Percentiles rank a stretch among this genome's conserved stretches.
Conservation (phyloP, 2,329 filamentous ascomycete genomes). For the Colletotrichum plurivorum region DNA sequence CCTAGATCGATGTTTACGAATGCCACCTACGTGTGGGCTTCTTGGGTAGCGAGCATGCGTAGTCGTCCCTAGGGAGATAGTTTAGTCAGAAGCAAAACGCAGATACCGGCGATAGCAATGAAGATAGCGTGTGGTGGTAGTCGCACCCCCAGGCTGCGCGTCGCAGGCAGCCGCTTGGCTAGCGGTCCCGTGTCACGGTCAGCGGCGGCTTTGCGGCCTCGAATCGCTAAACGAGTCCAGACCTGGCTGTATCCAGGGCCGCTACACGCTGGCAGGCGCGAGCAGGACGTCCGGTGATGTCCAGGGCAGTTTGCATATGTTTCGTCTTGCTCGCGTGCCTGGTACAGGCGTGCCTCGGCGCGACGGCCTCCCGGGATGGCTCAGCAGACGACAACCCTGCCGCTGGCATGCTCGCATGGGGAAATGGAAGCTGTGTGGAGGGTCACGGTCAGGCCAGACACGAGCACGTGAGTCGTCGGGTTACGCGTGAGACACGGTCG, state of each 20-base stretch:
- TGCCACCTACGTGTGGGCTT: too few relatives aligned
- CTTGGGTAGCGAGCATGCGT: too few relatives aligned
- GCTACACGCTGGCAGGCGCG: background rate
- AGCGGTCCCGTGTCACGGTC: slow-evolving; percentile 13
- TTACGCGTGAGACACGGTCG: slow-evolving; percentile 4
- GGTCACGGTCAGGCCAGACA: slow-evolving; percentile 1
- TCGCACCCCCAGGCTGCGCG: too few relatives aligned
- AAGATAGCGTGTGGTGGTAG: too few relatives aligned
- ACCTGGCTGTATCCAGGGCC: background rate
- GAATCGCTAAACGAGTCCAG: background rate
- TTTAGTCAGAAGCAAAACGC: too few relatives aligned
- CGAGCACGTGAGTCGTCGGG: slow-evolving; percentile 3
- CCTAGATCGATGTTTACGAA: too few relatives aligned
- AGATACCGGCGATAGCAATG: too few relatives aligned
- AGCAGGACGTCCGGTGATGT: background rate
- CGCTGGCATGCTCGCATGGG: slow-evolving; percentile 1
- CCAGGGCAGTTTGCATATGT: background rate
- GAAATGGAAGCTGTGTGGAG: background rate
- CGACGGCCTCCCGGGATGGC: background rate
- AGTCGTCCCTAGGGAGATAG: too few relatives aligned
- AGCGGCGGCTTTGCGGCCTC: background rate
- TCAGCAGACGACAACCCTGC: background rate
- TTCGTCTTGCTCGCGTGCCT: background rate
- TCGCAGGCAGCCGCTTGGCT: background rate
- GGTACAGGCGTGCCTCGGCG: background rate